Evolutionary conservation across 2,329 filamentous ascomycete species (phyloP), one percentile per base, ranked within the genome.

Genomic region (Alternaria atra): DNA sequence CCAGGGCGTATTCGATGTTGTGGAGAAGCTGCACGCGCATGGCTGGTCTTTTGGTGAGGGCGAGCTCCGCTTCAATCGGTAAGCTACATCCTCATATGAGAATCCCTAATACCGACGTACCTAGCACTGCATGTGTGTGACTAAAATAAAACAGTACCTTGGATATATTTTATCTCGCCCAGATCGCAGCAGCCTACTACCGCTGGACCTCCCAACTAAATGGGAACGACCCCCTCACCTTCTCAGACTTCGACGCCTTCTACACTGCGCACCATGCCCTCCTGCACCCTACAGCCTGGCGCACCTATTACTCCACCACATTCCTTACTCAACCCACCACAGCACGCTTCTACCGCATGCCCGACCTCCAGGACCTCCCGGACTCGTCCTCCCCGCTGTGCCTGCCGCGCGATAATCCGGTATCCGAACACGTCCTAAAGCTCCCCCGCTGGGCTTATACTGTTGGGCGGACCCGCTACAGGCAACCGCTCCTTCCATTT

Each of bases 11-110:
- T 55, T 30, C n/a, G n/a, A 55, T 55, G 29, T 55, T 47, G 42
- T 55, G 40, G 52, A 55, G 52, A 55, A 55, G 52, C 52, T 55
- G 52, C 42, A 55, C 42, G 40, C 52, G 52, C 40, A 55, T 47
- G 52, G 52, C 52, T 55, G 42, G 52, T 55, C 52, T 55, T 55
- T 55, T 55, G 42, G 52, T 47, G 27, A 53, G 51, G 51, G 20
- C 51, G 51, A 53, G 51, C 51, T 53, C 51, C 51, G 51, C 51
- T 53, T 53, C 12, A 53, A 53, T 53, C 51, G 51, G 51, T 53
- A 53, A 53, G 51, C 51, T 53, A 53, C 37, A 53, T 43, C 27
- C 51, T 53, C 27, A 53, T 53, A 53, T 43, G 13, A 53, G 51
- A 43, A 53, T 43, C 51, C 34, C 48, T 52, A 23, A 52, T 52